Conservation (phyloP, 2,329 filamentous ascomycete genomes). For the Laburnicola sp. region DNA sequence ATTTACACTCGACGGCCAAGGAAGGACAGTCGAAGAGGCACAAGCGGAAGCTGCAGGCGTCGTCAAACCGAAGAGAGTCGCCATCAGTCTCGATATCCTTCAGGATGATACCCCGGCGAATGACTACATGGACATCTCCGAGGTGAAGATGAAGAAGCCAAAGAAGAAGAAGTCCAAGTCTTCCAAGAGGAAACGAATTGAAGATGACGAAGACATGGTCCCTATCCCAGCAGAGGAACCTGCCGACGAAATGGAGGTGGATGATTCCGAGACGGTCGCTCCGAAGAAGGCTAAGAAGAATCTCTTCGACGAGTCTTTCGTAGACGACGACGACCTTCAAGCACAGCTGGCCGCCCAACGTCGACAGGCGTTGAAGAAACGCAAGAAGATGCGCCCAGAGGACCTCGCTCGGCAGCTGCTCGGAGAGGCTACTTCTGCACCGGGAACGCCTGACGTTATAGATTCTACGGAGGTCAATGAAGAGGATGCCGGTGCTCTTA, state of each 20-base stretch:
- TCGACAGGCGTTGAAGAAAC: conserved; percentile 82
- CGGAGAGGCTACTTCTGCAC: conserved; percentile 60
- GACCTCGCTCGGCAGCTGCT: conserved; percentile 81
- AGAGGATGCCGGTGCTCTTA: conserved; percentile 64
- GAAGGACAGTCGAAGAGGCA: conserved; percentile 65
- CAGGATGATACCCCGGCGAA: conserved; percentile 69
- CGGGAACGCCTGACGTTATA: conserved; percentile 51
- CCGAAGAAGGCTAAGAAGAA: conserved; percentile 62
- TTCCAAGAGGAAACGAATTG: conserved; percentile 41
- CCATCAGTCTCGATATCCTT: conserved; percentile 74
- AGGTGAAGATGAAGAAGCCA: conserved; percentile 81
- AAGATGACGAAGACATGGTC: conserved; percentile 63
- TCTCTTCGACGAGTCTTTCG: conserved; percentile 68
- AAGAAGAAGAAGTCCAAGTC: conserved; percentile 38
- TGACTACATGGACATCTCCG: conserved; percentile 84
- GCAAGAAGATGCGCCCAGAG: conserved; percentile 82
- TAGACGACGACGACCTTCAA: conserved; percentile 92
- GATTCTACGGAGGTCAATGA: conserved; percentile 63
- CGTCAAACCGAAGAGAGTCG: conserved; percentile 64
- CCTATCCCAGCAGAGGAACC: conserved; percentile 41
- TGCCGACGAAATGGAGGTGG: conserved; percentile 70
- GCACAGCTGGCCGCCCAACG: conserved; percentile 82
- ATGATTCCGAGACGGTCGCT: conserved; percentile 48
- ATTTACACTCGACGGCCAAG: conserved; percentile 83
- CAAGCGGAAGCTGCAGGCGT: conserved; percentile 59